A percentile compares a stretch with the other conserved stretches of the same genome.
Evolutionary conservation across 257 asterid genomes (phyloP).

Genomic region (Anisodus tanguticus): DNA sequence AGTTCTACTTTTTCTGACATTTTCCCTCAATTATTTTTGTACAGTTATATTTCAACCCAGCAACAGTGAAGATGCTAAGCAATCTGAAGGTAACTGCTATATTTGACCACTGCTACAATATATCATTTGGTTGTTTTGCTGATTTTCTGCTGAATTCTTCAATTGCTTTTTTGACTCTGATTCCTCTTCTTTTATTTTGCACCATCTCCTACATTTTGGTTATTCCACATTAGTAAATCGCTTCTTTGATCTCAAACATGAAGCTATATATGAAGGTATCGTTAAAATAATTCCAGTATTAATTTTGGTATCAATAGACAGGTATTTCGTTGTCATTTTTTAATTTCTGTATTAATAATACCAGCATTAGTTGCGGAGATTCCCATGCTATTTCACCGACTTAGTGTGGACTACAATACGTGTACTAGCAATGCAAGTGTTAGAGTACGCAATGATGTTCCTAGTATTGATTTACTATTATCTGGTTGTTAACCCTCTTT

Average conservation of each 20-base stretch:
- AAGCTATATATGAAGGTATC: background rate
- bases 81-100: conserved; percentile 78
- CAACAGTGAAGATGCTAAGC: conserved; percentile 99
- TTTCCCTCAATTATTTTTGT: conserved; percentile 23
- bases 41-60: conserved; percentile 97
- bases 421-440: background rate
- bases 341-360: background rate
- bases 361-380: background rate
- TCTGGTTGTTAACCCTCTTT: background rate
- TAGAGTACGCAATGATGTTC: background rate
- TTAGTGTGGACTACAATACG: background rate
- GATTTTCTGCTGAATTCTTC: conserved; percentile 3
- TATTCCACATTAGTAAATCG: background rate
- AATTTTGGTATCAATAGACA: background rate
- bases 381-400: background rate
- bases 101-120: conserved; percentile 22
- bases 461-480: too few relatives aligned
- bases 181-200: conserved; percentile 8
- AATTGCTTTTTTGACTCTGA: background rate
- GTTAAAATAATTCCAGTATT: background rate
- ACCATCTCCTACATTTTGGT: conserved; percentile 17
- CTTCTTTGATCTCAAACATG: conserved; percentile 1
- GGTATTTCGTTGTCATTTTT: background rate
- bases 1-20: background rate
- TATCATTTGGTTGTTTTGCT: conserved; percentile 1